A percentile compares a stretch with the other conserved stretches of the same genome.
Evolutionary conservation across 2,329 filamentous ascomycete genomes (phyloP).

Genomic region (Venturia asperata): DNA sequence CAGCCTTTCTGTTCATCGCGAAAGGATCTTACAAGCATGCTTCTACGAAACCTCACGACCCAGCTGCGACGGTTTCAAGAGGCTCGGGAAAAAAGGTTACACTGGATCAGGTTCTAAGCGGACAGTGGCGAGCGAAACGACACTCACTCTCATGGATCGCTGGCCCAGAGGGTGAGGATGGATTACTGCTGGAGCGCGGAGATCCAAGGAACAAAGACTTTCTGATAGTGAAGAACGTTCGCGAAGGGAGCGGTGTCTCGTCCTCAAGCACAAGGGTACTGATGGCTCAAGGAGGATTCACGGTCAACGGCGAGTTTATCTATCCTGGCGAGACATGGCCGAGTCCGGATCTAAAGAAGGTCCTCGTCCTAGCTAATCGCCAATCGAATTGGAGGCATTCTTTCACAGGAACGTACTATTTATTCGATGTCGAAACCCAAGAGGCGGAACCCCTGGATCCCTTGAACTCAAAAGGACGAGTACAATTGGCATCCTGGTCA

Average conservation of each 20-base stretch:
- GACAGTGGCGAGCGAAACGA: slow-evolving; percentile 56
- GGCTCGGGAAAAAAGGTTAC: slow-evolving; percentile 67
- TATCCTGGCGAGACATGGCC: slow-evolving; percentile 60
- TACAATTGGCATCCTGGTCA: slow-evolving; percentile 87
- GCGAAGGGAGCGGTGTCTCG: slow-evolving; percentile 35
- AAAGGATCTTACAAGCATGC: slow-evolving; percentile 59
- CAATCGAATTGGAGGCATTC: slow-evolving; percentile 86
- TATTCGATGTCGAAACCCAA: slow-evolving; percentile 82
- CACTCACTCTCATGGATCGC: slow-evolving; percentile 71
- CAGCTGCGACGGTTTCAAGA: slow-evolving; percentile 53
- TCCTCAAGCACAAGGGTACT: slow-evolving; percentile 52
- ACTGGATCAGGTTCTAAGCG: slow-evolving; percentile 60
- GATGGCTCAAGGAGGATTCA: slow-evolving; percentile 63
- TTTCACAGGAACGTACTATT: slow-evolving; percentile 77
- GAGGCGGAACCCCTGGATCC: slow-evolving; percentile 70
- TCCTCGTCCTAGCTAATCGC: slow-evolving; percentile 68
- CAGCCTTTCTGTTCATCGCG: slow-evolving; percentile 59
- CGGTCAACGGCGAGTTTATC: slow-evolving; percentile 50
- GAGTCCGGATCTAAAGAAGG: slow-evolving; percentile 76
- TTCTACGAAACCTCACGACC: slow-evolving; percentile 59
- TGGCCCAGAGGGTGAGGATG: slow-evolving; percentile 70
- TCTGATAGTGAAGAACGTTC: slow-evolving; percentile 80
- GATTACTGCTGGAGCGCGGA: slow-evolving; percentile 69
- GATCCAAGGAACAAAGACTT: slow-evolving; percentile 59
- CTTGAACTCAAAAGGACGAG: slow-evolving; percentile 51